Percentiles rank a stretch among this genome's conserved stretches.
Evolutionary conservation across 2,329 filamentous ascomycete species (phyloP).

Genomic region (Paracoccidioides lutzii): DNA sequence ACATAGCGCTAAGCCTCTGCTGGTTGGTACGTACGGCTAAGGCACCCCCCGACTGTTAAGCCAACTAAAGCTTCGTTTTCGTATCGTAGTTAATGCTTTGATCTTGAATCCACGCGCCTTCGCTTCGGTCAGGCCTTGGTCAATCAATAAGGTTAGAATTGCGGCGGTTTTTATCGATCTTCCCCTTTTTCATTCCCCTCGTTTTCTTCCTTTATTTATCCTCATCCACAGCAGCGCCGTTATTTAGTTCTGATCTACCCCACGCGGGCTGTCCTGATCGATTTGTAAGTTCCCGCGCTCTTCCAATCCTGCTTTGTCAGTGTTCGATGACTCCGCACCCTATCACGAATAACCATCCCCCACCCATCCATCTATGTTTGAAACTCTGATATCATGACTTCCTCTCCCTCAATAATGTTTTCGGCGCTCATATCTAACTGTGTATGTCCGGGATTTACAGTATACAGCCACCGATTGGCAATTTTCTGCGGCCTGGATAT

Average conservation of each 20-base stretch:
- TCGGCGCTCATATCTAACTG: background rate
- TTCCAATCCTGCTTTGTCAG: background rate
- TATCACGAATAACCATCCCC: background rate
- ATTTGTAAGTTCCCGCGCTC: background rate
- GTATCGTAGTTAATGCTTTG: background rate
- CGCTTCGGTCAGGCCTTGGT: background rate
- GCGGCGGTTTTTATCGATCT: background rate
- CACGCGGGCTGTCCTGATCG: background rate
- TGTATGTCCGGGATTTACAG: background rate
- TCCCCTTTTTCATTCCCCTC: background rate
- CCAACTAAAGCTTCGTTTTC: no score
- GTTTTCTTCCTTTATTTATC: no score
- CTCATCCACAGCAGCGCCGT: background rate
- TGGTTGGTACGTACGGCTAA: no score
- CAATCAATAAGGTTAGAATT: background rate
- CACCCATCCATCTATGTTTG: background rate
- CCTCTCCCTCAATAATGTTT: background rate
- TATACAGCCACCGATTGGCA: background rate
- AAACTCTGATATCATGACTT: background rate
- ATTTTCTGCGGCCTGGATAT: constrained; percentile 5
- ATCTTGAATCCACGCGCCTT: background rate
- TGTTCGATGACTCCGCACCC: background rate
- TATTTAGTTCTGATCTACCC: background rate
- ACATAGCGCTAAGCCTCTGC: no score
- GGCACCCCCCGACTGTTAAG: no score